Percentiles rank a stretch among this genome's conserved stretches.
Conservation (phyloP, 2,329 filamentous ascomycete species). For the Pseudogymnoascus pannorum region DNA sequence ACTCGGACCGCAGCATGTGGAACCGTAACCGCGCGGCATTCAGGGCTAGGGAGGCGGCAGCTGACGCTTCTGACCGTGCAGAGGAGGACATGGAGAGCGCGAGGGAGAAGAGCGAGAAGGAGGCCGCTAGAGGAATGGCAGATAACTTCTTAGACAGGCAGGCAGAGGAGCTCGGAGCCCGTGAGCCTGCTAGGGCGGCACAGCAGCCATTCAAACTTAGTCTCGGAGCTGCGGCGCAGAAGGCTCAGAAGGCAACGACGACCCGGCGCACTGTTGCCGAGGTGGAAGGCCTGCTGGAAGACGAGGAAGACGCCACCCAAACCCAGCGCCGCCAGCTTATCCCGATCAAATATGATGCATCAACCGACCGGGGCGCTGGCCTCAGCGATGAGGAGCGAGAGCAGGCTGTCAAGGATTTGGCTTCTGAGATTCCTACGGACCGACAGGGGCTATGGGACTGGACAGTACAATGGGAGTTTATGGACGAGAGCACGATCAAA, state of each 20-base stretch:
- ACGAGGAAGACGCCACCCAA: conserved; percentile 76
- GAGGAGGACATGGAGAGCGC: conserved; percentile 70
- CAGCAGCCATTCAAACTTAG: conserved; percentile 85
- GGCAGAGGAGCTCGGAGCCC: conserved; percentile 57
- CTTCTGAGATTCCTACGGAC: conserved; percentile 82
- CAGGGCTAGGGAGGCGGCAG: conserved; percentile 62
- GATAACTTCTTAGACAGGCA: conserved; percentile 86
- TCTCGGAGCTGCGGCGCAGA: conserved; percentile 80
- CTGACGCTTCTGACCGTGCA: conserved; percentile 76
- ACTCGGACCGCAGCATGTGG: conserved; percentile 79
- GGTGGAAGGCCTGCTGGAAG: conserved; percentile 87
- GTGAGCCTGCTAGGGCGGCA: conserved; percentile 31
- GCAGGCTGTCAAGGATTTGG: conserved; percentile 72
- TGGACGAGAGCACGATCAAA: conserved; percentile 72
- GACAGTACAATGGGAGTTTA: conserved; percentile 84
- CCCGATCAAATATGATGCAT: conserved; percentile 72
- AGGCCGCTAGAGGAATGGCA: conserved; percentile 75
- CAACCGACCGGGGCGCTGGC: conserved; percentile 51
- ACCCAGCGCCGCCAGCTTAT: conserved; percentile 67
- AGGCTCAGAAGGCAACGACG: conserved; percentile 47
- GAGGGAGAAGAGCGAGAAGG: conserved; percentile 61
- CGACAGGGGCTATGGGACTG: conserved; percentile 86
- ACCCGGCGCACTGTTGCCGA: conserved; percentile 79
- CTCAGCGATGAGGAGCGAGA: conserved; percentile 84
- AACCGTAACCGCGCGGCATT: conserved; percentile 70